Conservation (phyloP, 106 monocot genomes). For the Posidonia australis region DNA sequence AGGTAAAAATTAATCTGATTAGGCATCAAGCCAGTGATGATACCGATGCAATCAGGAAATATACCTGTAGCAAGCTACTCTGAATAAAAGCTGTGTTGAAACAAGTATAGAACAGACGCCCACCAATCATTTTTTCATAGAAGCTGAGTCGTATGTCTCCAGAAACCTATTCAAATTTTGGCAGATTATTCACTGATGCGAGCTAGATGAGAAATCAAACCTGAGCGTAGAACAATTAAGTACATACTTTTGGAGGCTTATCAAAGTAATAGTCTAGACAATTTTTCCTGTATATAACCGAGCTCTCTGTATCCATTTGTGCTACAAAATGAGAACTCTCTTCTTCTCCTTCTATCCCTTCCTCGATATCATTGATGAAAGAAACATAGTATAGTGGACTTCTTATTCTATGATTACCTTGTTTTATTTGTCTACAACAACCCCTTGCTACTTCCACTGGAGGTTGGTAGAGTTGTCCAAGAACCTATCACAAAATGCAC, state of each 20-base stretch:
- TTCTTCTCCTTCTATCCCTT: slow-evolving; percentile 5
- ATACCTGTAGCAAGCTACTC: slow-evolving; percentile 44
- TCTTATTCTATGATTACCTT: slow-evolving; percentile 20
- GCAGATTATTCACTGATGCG: not conserved
- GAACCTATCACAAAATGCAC: slow-evolving; percentile 19
- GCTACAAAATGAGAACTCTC: slow-evolving; percentile 23
- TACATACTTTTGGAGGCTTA: slow-evolving; percentile 33
- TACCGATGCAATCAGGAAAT: not conserved
- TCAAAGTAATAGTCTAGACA: slow-evolving; percentile 47
- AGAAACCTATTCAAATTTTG: slow-evolving; percentile 16
- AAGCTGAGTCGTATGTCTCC: slow-evolving; percentile 48
- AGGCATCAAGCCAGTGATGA: not conserved
- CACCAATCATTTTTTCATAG: slow-evolving; percentile 48
- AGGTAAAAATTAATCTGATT: too few relatives aligned
- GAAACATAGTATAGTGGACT: slow-evolving; percentile 42
- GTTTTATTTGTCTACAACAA: slow-evolving; percentile 30
- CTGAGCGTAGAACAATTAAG: not conserved
- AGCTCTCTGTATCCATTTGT: slow-evolving; percentile 53
- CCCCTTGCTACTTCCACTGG: slow-evolving; percentile 31
- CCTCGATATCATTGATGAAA: slow-evolving; percentile 11
- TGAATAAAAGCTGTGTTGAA: slow-evolving; percentile 45
- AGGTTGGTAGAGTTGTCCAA: slow-evolving; percentile 30
- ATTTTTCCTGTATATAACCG: slow-evolving; percentile 35
- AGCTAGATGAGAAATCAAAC: not conserved
- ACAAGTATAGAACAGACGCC: slow-evolving; percentile 48